phyloP scores from a whole-genome alignment of 2,329 filamentous ascomycete genomes.

The Thermothelomyces thermophilus region DNA sequence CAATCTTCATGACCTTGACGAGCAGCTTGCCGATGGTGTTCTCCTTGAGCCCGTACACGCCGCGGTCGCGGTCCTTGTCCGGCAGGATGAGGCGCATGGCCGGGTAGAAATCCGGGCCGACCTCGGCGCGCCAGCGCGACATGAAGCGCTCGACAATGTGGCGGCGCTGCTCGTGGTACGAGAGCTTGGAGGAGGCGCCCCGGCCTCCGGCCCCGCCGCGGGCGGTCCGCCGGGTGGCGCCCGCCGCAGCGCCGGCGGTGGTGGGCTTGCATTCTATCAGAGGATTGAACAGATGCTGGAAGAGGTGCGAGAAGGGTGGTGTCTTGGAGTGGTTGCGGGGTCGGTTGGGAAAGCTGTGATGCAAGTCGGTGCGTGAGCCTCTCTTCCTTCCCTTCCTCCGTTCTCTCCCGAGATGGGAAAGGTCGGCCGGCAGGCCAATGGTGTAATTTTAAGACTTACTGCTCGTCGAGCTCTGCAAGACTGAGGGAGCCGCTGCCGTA shows the following conservation, averaged over 20 bases:
- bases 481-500: constrained; percentile 38
- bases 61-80: constrained; percentile 85
- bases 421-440: background rate
- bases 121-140: constrained; percentile 75
- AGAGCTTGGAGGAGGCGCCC: constrained; percentile 40
- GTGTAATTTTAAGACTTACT: constrained; percentile 21
- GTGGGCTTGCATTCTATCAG: constrained; percentile 72
- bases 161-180: constrained; percentile 66
- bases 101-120: constrained; percentile 89
- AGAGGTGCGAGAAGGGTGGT: constrained; percentile 74
- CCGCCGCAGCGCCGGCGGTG: constrained; percentile 39
- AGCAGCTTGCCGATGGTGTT: constrained; percentile 81
- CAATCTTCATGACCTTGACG: constrained; percentile 89
- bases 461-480: constrained; percentile 37
- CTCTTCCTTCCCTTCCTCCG: too few relatives aligned
- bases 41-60: constrained; percentile 92
- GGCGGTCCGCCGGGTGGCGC: background rate
- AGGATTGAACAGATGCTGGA: constrained; percentile 73
- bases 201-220: too few relatives aligned
- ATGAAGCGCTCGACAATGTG: constrained; percentile 84
- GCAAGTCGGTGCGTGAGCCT: background rate
- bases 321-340: constrained; percentile 39
- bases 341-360: background rate
- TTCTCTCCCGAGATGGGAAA: too few relatives aligned
- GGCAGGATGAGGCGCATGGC: constrained; percentile 86